Percentiles rank a stretch among this genome's conserved stretches.
Conservation (phyloP, 106 monocot genomes). For the Vanilla planifolia region DNA sequence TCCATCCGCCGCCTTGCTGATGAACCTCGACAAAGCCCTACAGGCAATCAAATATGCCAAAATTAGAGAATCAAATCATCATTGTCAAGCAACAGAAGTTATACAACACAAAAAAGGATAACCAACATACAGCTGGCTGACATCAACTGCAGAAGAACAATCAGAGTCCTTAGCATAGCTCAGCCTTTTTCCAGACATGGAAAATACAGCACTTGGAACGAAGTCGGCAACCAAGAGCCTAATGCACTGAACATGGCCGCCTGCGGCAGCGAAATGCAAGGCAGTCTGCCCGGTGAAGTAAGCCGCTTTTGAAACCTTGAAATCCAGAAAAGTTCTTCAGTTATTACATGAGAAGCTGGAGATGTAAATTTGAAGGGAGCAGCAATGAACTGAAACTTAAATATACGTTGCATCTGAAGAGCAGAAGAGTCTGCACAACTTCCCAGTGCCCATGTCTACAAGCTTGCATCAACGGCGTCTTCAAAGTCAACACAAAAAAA, state of each 20-base stretch:
- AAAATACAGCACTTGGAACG: slow-evolving; percentile 5
- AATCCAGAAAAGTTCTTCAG: not conserved
- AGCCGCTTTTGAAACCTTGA: slow-evolving; percentile 16
- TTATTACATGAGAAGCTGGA: not conserved
- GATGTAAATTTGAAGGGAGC: not conserved
- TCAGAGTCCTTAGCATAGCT: not conserved
- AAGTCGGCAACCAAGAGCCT: slow-evolving; percentile 17
- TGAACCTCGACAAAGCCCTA: slow-evolving; percentile 51
- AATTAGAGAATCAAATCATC: no score
- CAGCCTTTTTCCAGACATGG: not conserved
- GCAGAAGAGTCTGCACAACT: slow-evolving; percentile 14
- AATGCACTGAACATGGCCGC: slow-evolving; percentile 20
- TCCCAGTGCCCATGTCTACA: slow-evolving; percentile 20
- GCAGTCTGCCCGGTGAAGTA: slow-evolving; percentile 14
- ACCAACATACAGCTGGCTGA: slow-evolving; percentile 10
- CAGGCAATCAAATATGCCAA: not conserved
- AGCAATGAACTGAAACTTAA: not conserved
- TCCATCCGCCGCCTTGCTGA: slow-evolving; percentile 65
- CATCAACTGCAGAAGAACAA: slow-evolving; percentile 17
- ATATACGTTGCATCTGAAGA: slow-evolving; percentile 13
- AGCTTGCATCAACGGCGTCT: slow-evolving; percentile 28
- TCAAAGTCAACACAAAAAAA: not conserved
- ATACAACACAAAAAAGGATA: not conserved
- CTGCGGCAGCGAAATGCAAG: slow-evolving; percentile 17
- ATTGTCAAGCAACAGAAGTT: not conserved